phyloP scores from a whole-genome alignment of 2,329 filamentous ascomycete species.

The Trichoderma aggressivum region DNA sequence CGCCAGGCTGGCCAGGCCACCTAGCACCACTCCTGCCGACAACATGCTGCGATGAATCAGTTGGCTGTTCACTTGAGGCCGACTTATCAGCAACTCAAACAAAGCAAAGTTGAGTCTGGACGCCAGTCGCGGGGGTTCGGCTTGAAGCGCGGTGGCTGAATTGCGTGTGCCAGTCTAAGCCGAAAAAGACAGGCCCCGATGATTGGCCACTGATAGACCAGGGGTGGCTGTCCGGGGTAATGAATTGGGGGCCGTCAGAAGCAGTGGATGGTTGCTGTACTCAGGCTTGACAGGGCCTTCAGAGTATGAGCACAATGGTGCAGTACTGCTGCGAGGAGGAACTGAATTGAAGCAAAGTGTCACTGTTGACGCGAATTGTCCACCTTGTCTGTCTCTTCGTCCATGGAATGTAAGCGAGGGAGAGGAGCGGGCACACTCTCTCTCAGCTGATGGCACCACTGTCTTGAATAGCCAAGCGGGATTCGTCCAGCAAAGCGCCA shows the following conservation, averaged over 20 bases:
- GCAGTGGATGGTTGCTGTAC: background rate
- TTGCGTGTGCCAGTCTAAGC: background rate
- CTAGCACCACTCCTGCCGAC: constrained; percentile 14
- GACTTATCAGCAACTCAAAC: background rate
- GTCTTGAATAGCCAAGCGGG: background rate
- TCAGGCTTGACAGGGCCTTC: background rate
- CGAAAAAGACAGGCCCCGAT: background rate
- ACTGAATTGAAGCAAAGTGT: background rate
- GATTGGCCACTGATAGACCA: background rate
- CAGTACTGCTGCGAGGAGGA: background rate
- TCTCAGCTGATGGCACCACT: background rate
- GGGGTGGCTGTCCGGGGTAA: background rate
- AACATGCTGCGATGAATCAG: background rate
- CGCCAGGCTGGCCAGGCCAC: constrained; percentile 23
- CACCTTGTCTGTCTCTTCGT: background rate
- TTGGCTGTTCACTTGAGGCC: background rate
- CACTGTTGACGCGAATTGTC: background rate
- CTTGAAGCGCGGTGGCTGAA: background rate
- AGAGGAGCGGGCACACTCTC: background rate
- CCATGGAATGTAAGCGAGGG: background rate
- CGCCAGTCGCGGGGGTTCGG: background rate
- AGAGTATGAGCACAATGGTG: background rate
- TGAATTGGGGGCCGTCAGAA: background rate
- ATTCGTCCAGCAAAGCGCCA: background rate
- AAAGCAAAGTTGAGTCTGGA: background rate